Conservation (phyloP, 345 rosid species). For the Iberis pinnata region DNA sequence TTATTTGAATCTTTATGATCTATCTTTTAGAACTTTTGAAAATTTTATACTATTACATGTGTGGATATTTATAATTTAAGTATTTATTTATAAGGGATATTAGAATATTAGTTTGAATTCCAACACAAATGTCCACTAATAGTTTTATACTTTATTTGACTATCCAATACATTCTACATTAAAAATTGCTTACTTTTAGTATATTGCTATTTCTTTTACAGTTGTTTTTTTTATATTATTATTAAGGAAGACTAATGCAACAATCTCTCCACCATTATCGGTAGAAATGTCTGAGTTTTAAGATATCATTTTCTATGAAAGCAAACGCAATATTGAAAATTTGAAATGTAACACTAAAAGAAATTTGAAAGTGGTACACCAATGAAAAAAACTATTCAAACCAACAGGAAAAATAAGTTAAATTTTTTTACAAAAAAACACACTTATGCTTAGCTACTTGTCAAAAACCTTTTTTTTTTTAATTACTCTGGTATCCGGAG, state of each 20-base stretch:
- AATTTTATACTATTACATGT: not conserved
- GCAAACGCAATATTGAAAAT: too few relatives aligned
- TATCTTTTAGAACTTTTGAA: not conserved
- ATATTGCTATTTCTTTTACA: too few relatives aligned
- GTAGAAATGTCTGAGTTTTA: slow-evolving; percentile 8
- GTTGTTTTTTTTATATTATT: too few relatives aligned
- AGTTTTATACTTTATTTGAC: too few relatives aligned
- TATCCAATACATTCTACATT: not conserved
- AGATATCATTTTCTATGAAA: not conserved
- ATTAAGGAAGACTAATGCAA: slow-evolving; percentile 9
- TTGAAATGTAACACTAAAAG: not conserved
- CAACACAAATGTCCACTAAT: not conserved
- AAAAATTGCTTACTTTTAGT: not conserved
- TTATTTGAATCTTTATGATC: slow-evolving; percentile 3
- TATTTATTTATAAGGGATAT: too few relatives aligned
- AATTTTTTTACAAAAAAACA: not conserved
- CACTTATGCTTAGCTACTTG: not conserved
- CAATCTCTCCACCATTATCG: slow-evolving; percentile 29
- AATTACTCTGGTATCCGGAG: too few relatives aligned
- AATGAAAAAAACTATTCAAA: slow-evolving; percentile 3
- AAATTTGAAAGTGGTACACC: slow-evolving; percentile 5
- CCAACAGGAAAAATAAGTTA: not conserved
- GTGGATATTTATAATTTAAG: not conserved
- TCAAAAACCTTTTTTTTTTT: too few relatives aligned
- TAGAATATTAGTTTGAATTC: too few relatives aligned